Base-by-base conservation (phyloP, 164 flowering plant species). In the Hamamelis virginiana region DNA sequence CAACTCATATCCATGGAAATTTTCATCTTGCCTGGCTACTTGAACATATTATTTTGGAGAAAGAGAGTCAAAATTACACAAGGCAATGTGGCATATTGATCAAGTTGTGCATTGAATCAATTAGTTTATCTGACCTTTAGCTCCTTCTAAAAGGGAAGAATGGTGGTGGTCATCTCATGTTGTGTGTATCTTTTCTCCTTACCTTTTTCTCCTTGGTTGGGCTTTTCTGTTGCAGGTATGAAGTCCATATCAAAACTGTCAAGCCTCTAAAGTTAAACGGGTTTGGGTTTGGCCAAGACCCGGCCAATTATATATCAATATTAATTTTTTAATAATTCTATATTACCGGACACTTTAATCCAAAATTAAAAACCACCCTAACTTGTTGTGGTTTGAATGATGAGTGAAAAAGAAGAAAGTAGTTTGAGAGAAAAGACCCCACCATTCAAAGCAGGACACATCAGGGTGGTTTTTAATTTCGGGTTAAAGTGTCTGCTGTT, bases 71-170 rank as follows among this genome's bases (percentile, higher is more conserved):
- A 21, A 51, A 10, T 59, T 16, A 23, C 41, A 65, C 27, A n/a
- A 8, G 46, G 56, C 26, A 28, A 1, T 9, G 53, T 50, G 53
- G 16, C 53, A 16, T 15, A 50, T n/a, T 50, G 53, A 50, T 50
- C 73, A 64, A 70, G n/a, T 70, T 70, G 73, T 70, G 73, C 62
- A 63, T 12, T 64, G 68, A 64, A 70, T 70, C 62, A 44, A 1
- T 70, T 63, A 59, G 38, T 60, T 33, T 33, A 33, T 2, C 41
- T 68, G 62, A 68, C 62, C 66, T 61, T 61, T 47, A 9, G 57
- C 59, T 16, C 10, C 38, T 70, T 23, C 60, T 67, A 52, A 70
- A 62, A 52, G 51, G 0, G n/a, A 10, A 55, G 10, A n/a, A n/a
- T n/a, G n/a, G n/a, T n/a, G n/a, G n/a, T n/a, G n/a, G n/a, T n/a